A percentile compares a stretch with the other conserved stretches of the same genome.
Evolutionary conservation across 2,329 filamentous ascomycete genomes (phyloP).

Genomic region (Keithomyces neogunnii): DNA sequence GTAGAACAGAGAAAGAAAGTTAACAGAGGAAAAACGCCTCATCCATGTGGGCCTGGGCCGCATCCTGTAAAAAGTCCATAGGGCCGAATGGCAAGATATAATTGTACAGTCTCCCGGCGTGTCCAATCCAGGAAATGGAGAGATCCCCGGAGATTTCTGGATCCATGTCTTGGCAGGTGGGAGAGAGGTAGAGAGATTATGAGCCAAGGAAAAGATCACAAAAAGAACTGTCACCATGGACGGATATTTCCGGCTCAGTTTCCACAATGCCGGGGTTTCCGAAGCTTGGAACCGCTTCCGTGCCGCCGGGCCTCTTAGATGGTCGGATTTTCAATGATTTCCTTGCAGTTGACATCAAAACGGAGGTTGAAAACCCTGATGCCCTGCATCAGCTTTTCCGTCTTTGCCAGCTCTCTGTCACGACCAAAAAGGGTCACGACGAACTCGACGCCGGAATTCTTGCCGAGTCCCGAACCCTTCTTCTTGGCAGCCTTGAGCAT

Average conservation of each 20-base stretch:
- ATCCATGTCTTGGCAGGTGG: neutral
- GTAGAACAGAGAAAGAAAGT: neutral
- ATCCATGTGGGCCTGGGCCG: neutral
- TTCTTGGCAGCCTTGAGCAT: slow-evolving; percentile 90
- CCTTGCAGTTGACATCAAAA: slow-evolving; percentile 93
- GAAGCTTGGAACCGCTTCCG: neutral
- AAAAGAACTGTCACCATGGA: neutral
- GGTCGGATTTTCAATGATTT: slow-evolving; percentile 62
- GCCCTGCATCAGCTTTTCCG: slow-evolving; percentile 85
- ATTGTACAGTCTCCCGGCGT: slow-evolving; percentile 7
- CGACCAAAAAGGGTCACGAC: slow-evolving; percentile 92
- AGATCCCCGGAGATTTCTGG: neutral
- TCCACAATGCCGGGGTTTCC: neutral
- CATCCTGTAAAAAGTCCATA: slow-evolving; percentile 10
- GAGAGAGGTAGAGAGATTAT: neutral
- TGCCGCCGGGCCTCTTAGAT: slow-evolving; percentile 29
- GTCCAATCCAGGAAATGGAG: slow-evolving; percentile 6
- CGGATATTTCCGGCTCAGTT: neutral
- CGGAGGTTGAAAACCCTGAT: slow-evolving; percentile 85
- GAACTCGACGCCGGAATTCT: slow-evolving; percentile 89
- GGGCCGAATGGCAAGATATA: slow-evolving; percentile 4
- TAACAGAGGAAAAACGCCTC: neutral
- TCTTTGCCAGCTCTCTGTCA: slow-evolving; percentile 81
- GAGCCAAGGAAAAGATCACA: neutral
- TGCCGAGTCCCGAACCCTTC: slow-evolving; percentile 61